phyloP scores from a whole-genome alignment of 108 stramenopile genomes.

The Pseudonitzschia pungens region DNA sequence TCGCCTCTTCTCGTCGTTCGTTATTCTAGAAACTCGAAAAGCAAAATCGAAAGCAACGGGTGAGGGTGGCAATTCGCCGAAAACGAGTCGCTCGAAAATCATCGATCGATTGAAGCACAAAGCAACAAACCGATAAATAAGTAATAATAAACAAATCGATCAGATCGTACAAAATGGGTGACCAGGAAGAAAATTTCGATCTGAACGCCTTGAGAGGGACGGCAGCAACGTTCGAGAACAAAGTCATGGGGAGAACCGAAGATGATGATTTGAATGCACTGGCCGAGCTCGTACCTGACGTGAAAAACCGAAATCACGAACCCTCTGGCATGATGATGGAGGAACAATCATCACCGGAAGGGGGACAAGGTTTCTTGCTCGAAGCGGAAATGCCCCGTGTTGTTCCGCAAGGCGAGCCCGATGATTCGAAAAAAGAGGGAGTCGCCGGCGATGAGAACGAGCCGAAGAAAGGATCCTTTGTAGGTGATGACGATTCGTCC shows the following conservation, averaged over 20 bases:
- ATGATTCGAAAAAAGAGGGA: no score
- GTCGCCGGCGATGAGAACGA: no score
- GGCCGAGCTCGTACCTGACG: conserved; percentile 56
- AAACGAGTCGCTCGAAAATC: no score
- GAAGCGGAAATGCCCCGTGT: background rate
- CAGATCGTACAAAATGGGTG: background rate
- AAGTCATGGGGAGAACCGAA: conserved; percentile 16
- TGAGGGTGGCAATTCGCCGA: no score
- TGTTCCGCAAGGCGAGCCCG: background rate
- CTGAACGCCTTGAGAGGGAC: conserved; percentile 33
- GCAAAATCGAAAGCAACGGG: no score
- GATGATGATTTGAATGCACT: conserved; percentile 61
- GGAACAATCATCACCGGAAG: background rate
- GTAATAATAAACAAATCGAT: background rate
- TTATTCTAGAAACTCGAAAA: no score
- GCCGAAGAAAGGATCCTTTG: conserved; percentile 7
- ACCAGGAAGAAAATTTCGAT: conserved; percentile 24
- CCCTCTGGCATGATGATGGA: conserved; percentile 19
- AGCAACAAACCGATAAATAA: background rate
- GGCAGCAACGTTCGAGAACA: conserved; percentile 8
- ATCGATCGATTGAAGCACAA: no score
- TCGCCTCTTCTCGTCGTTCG: no score
- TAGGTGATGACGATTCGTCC: conserved; percentile 22
- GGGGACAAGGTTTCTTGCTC: background rate
- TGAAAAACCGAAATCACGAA: conserved; percentile 40